A percentile compares a stretch with the other conserved stretches of the same genome.
These are phyloP conservation scores for Citrus cavaleriei DNA, from an alignment of 345 rosid species.

Conservation along the genomic window DNA sequence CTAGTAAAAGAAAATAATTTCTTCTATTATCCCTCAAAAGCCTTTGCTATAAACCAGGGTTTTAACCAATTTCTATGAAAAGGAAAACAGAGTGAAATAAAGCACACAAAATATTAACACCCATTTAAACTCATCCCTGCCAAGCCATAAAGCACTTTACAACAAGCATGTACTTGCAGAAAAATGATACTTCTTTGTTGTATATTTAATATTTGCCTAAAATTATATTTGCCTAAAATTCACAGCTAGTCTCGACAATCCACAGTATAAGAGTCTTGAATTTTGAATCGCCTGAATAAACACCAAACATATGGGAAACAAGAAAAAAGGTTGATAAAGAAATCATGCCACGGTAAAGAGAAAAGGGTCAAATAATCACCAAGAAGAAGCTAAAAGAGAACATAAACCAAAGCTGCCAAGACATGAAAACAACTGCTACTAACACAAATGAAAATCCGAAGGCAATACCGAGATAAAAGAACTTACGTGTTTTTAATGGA, in stretches of 20 bases:
- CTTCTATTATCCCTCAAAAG: no score
- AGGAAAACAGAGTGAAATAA: no score
- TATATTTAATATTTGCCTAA: not conserved
- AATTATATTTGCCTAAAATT: not conserved
- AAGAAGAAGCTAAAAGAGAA: not conserved
- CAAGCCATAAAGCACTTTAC: not conserved
- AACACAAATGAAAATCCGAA: not conserved
- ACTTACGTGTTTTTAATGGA: constrained; percentile 94
- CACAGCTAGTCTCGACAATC: not conserved
- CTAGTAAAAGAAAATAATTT: not conserved
- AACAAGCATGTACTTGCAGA: no score
- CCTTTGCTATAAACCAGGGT: not conserved
- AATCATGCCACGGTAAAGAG: not conserved
- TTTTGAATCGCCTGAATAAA: not conserved
- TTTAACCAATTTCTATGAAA: not conserved
- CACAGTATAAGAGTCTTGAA: not conserved
- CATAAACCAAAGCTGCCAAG: not conserved
- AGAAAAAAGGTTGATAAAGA: not conserved
- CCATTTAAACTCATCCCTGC: no score
- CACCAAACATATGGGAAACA: not conserved
- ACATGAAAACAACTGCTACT: not conserved
- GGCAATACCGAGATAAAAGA: not conserved
- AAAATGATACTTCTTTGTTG: no score
- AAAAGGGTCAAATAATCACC: not conserved
- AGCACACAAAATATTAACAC: not conserved